Base-by-base conservation (phyloP, 75 land plant species). In the Pinus tabuliformis region DNA sequence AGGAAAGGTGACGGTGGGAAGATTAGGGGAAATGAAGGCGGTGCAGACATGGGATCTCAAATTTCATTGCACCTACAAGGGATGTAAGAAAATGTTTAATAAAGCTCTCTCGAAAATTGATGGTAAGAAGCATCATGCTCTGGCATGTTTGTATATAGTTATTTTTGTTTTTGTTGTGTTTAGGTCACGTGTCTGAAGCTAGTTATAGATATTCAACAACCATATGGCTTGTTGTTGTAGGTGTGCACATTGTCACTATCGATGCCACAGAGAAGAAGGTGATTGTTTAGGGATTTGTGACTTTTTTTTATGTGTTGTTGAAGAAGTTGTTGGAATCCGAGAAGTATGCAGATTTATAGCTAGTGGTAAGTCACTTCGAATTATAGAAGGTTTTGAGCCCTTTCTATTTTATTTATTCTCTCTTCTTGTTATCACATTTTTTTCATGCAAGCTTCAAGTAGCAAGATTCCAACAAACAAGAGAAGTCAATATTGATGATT, bases 11-110 rank as follows among this genome's bases (percentile, higher is more conserved):
- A 30, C 30, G 30, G 1, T 1, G 1, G 30, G 1, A 30, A 30
- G 30, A 1, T 30, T 30, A 30, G 30, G 0, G 30, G 30, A 30
- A 30, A 30, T 30, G 30, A 30, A 30, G 30, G 30, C 30, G 30
- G 0, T 1, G 30, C 0, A 30, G 30, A 1, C 1, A 1, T 1
- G 84, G 82, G 82, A 81, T 39, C 61, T 91, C 76, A 91, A 79
- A 77, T 89, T 91, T 0, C 78, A 76, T 20, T 85, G 89, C 73
- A 89, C 89, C 82, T 91, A 91, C 61, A 84, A 87, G 78, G 91
- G 94, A 58, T 89, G 91, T 78, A 83, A 78, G 86, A 87, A 78
- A 78, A 89, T 86, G 71, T 86, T 91, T 20, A 89, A 84, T 85
- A 85, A 80, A 61, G 77, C 85, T 8, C 89, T 91, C 15, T 83